Evolutionary conservation across 73 alveolate genomes (phyloP).

Genomic region (Paramecium primaurelia): DNA sequence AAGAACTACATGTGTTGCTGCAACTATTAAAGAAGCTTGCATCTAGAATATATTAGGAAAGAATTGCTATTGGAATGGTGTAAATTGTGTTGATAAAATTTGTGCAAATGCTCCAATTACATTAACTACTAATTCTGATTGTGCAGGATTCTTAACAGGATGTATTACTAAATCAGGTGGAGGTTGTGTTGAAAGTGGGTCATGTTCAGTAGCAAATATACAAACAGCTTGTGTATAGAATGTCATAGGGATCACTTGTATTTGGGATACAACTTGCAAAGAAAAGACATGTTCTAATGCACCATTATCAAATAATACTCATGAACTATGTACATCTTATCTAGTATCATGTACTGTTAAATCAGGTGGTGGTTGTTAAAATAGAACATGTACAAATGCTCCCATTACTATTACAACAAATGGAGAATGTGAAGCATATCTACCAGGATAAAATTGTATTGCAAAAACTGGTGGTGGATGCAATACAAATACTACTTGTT

Average conservation of each 20-base stretch:
- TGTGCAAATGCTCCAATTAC: constrained; percentile 21
- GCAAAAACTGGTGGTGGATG: background rate
- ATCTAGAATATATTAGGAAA: background rate
- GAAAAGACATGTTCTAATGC: background rate
- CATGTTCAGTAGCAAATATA: background rate
- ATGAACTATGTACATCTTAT: background rate
- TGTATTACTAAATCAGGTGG: background rate
- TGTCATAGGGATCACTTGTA: background rate
- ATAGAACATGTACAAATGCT: background rate
- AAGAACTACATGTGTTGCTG: background rate
- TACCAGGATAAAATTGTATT: background rate
- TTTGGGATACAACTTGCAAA: background rate
- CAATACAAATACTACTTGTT: background rate
- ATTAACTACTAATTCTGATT: background rate
- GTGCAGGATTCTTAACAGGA: background rate
- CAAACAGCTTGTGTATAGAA: background rate
- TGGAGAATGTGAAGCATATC: background rate
- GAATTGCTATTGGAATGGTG: background rate
- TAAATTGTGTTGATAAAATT: background rate
- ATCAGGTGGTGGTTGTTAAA: background rate
- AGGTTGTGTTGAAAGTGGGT: background rate
- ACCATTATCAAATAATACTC: background rate
- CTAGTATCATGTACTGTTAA: background rate
- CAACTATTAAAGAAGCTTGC: background rate
- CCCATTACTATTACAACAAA: background rate